phyloP scores from a whole-genome alignment of 2,329 filamentous ascomycete species.

The Colletotrichum graminicola region DNA sequence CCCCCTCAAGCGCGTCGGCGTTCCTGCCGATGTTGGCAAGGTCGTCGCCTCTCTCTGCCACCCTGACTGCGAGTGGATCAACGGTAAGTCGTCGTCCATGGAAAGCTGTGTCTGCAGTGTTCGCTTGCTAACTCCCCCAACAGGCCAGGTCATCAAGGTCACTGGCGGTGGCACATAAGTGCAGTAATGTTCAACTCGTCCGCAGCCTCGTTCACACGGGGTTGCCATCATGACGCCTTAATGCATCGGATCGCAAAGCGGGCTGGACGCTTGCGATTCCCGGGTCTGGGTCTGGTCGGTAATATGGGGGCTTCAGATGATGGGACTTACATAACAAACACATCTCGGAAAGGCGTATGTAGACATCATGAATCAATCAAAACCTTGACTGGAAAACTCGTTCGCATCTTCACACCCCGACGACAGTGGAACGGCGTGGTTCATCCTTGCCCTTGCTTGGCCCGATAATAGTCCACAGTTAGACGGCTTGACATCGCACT shows the following conservation, averaged over 20 bases:
- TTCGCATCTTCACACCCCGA: neutral
- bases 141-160: conserved; percentile 56
- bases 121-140: conserved; percentile 65
- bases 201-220: conserved; percentile 26
- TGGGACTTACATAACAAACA: conserved; percentile 2
- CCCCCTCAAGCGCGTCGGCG: conserved; percentile 70
- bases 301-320: conserved; percentile 10
- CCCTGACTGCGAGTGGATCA: conserved; percentile 74
- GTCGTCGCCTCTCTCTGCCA: conserved; percentile 68
- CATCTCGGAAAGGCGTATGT: conserved; percentile 31
- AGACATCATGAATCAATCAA: conserved; percentile 29
- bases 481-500: neutral
- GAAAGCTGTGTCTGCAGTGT: conserved; percentile 49
- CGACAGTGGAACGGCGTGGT: neutral
- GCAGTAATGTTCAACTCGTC: neutral
- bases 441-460: no score
- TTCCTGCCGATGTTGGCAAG: conserved; percentile 69
- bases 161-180: conserved; percentile 49
- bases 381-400: neutral
- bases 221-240: conserved; percentile 25
- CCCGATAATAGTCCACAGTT: neutral
- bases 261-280: conserved; percentile 26
- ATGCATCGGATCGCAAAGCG: conserved; percentile 27
- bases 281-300: conserved; percentile 20
- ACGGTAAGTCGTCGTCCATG: conserved; percentile 59